Evolutionary conservation across 2,329 filamentous ascomycete genomes (phyloP).

Genomic region (Rhynchosporium secalis): DNA sequence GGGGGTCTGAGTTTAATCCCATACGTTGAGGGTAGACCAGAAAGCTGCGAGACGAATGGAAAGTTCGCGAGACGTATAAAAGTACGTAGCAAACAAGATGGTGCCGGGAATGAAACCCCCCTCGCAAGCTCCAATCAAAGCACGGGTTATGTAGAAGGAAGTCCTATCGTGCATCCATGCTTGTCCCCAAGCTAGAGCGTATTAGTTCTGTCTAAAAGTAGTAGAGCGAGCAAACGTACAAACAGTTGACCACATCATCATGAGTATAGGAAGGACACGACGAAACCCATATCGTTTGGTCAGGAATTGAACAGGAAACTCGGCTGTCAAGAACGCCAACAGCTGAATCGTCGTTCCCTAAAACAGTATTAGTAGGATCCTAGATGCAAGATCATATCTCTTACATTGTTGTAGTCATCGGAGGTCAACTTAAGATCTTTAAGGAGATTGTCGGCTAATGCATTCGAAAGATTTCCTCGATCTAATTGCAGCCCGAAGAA

Average conservation of each 20-base stretch:
- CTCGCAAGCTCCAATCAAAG: slow-evolving; percentile 55
- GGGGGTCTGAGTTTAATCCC: slow-evolving; percentile 45
- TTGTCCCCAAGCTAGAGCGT: slow-evolving; percentile 46
- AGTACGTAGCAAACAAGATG: slow-evolving; percentile 69
- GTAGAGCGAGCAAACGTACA: neutral
- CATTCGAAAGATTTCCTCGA: slow-evolving; percentile 62
- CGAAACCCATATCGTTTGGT: slow-evolving; percentile 60
- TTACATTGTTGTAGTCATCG: slow-evolving; percentile 53
- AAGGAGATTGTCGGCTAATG: slow-evolving; percentile 62
- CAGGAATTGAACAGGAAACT: slow-evolving; percentile 59
- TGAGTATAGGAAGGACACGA: slow-evolving; percentile 53
- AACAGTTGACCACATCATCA: slow-evolving; percentile 49
- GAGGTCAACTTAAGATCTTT: slow-evolving; percentile 49
- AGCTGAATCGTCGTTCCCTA: slow-evolving; percentile 56
- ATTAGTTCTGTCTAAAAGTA: neutral
- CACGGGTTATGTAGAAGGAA: slow-evolving; percentile 52
- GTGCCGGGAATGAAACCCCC: slow-evolving; percentile 60
- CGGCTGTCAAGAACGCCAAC: slow-evolving; percentile 53
- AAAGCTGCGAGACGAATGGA: slow-evolving; percentile 67
- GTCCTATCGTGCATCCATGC: slow-evolving; percentile 51
- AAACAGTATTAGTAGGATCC: neutral
- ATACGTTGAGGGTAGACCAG: slow-evolving; percentile 56
- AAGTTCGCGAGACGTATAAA: slow-evolving; percentile 68
- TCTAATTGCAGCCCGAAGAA: slow-evolving; percentile 66
- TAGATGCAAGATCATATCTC: neutral